Percentiles rank a stretch among this genome's conserved stretches.
Conservation (phyloP, 106 monocot species). For the Iris macrosiphon region DNA sequence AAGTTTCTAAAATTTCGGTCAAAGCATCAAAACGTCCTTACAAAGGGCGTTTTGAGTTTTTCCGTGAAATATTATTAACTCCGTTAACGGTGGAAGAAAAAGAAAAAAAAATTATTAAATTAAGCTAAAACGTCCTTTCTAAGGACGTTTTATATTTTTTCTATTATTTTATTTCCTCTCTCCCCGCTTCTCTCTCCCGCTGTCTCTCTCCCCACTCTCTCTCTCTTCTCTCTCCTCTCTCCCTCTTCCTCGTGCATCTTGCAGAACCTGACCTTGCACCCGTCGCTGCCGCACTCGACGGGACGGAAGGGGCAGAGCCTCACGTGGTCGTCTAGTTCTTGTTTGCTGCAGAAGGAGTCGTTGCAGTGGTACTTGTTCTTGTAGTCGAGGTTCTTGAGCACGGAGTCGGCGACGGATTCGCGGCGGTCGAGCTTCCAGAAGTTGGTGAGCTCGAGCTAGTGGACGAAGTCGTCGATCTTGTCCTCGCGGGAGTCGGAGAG, state of each 20-base stretch:
- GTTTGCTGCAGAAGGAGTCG: slow-evolving; percentile 13
- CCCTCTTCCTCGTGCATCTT: slow-evolving; percentile 17
- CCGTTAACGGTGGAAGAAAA: too few relatives aligned
- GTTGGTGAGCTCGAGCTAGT: slow-evolving; percentile 44
- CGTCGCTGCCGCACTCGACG: slow-evolving; percentile 31
- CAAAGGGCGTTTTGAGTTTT: too few relatives aligned
- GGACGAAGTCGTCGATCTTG: slow-evolving; percentile 64
- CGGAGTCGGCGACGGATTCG: slow-evolving; percentile 21
- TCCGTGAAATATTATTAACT: too few relatives aligned
- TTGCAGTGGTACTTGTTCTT: slow-evolving; percentile 37
- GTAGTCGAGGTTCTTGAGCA: slow-evolving; percentile 48
- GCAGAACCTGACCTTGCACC: slow-evolving; percentile 38
- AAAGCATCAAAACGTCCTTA: too few relatives aligned
- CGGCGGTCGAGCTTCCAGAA: slow-evolving; percentile 52
- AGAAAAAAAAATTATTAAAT: too few relatives aligned
- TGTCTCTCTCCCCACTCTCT: too few relatives aligned
- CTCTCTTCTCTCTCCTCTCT: too few relatives aligned
- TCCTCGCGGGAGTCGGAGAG: slow-evolving; percentile 63
- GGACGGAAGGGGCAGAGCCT: slow-evolving; percentile 30
- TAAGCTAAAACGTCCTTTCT: too few relatives aligned
- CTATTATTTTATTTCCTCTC: too few relatives aligned
- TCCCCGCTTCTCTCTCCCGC: too few relatives aligned
- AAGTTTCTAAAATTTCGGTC: too few relatives aligned
- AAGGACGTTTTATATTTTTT: too few relatives aligned
- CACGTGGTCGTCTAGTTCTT: slow-evolving; percentile 22